These are phyloP conservation scores for Oryza glumipatula DNA, from an alignment of 176 grass and related monocot genomes.

Conservation along the genomic window DNA sequence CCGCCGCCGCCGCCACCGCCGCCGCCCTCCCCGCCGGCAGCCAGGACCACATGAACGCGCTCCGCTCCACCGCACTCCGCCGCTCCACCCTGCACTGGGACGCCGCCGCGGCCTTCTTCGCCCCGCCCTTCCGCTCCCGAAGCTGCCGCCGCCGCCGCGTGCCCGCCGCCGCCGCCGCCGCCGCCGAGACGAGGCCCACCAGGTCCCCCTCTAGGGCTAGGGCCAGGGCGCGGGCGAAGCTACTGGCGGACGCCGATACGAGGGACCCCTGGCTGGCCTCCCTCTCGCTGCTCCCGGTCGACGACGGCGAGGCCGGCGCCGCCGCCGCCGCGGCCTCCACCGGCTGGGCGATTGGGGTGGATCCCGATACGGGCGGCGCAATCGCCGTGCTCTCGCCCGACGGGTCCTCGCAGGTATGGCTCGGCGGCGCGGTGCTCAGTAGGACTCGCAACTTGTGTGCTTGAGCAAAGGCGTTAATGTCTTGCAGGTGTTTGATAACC, in stretches of 20 bases:
- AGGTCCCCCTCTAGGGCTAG: slow-evolving; percentile 35
- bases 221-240: slow-evolving; percentile 52
- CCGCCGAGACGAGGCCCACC: not conserved
- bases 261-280: slow-evolving; percentile 79
- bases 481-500: slow-evolving; percentile 84
- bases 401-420: slow-evolving; percentile 50
- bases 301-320: not conserved
- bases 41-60: slow-evolving; percentile 40
- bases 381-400: slow-evolving; percentile 73
- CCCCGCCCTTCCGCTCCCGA: slow-evolving; percentile 43
- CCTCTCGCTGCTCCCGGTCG: slow-evolving; percentile 58
- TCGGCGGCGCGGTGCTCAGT: too few species aligned
- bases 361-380: slow-evolving; percentile 76
- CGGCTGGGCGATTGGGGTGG: slow-evolving; percentile 80
- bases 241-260: slow-evolving; percentile 48
- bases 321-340: not conserved
- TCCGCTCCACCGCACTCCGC: slow-evolving; percentile 42
- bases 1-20: slow-evolving; percentile 6
- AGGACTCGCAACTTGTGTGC: too few species aligned
- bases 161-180: not conserved
- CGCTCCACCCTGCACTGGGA: slow-evolving; percentile 39
- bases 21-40: not conserved
- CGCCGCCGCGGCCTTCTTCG: slow-evolving; percentile 41
- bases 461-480: not conserved
- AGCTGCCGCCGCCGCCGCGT: slow-evolving; percentile 26